These are phyloP conservation scores for Scheffersomyces amazonensis DNA, from an alignment of 805 yeast genomes.

Conservation along the genomic window DNA sequence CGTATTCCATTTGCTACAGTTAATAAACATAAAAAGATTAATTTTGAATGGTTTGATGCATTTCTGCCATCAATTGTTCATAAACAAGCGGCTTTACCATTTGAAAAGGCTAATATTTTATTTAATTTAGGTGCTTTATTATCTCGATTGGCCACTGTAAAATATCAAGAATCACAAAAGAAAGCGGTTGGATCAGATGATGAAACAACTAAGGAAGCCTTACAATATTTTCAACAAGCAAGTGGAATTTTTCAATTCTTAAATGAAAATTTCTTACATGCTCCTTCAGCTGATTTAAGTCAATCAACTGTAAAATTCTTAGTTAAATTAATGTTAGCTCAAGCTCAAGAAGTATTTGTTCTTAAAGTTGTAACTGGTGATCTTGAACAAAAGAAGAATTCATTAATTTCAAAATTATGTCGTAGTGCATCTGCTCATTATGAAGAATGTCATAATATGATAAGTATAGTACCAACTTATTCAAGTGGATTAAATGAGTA, in stretches of 20 bases:
- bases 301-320: conserved; percentile 68
- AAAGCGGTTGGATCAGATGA: conserved; percentile 26
- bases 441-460: conserved; percentile 46
- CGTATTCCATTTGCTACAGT: conserved; percentile 68
- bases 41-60: conserved; percentile 82
- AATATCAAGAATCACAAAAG: conserved; percentile 23
- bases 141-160: conserved; percentile 45
- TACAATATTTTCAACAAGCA: conserved; percentile 65
- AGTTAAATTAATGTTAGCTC: conserved; percentile 68
- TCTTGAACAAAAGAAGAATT: conserved; percentile 52
- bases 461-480: conserved; percentile 23
- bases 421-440: conserved; percentile 56
- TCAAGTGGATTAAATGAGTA: conserved; percentile 15
- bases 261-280: conserved; percentile 79
- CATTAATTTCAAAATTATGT: conserved; percentile 76
- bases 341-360: conserved; percentile 83
- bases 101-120: conserved; percentile 82
- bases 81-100: conserved; percentile 78
- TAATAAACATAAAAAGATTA: conserved; percentile 39
- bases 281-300: conserved; percentile 77
- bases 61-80: conserved; percentile 44
- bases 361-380: conserved; percentile 55
- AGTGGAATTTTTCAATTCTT: conserved; percentile 75
- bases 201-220: conserved; percentile 54
- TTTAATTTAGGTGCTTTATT: conserved; percentile 73